Percentiles rank a stretch among this genome's conserved stretches.
phyloP scores from a whole-genome alignment of 2,329 filamentous ascomycete species.

The Stemphylium vesicarium region DNA sequence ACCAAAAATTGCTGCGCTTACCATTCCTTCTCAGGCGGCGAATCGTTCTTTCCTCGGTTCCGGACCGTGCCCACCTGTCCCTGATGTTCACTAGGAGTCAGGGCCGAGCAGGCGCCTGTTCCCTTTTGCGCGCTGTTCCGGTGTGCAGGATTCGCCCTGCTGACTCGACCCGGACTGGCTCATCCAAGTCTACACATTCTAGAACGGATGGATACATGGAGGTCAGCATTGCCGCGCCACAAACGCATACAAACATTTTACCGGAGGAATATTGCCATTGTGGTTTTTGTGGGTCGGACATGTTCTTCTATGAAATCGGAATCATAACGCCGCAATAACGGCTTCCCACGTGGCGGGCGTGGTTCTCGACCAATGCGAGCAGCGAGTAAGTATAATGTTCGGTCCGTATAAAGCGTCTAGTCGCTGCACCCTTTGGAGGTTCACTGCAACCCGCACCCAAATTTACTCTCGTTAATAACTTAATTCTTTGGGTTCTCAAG shows the following conservation, averaged over 20 bases:
- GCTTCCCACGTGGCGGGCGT: constrained; percentile 19
- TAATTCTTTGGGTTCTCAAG: constrained; percentile 16
- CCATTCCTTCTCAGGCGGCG: too few species aligned
- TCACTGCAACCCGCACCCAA: constrained; percentile 8
- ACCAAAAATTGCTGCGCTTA: not conserved
- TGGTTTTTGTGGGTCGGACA: constrained; percentile 5
- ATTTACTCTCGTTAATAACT: constrained; percentile 23
- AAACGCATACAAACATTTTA: constrained; percentile 10
- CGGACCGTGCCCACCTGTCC: constrained; percentile 2
- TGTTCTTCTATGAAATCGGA: not conserved
- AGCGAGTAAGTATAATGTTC: constrained; percentile 5
- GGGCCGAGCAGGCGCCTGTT: not conserved
- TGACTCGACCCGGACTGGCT: not conserved
- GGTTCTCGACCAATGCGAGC: constrained; percentile 18
- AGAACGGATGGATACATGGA: constrained; percentile 1
- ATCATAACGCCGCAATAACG: constrained; percentile 16
- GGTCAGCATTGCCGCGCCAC: not conserved
- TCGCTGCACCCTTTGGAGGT: constrained; percentile 6
- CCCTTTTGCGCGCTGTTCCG: not conserved
- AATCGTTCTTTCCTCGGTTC: not conserved
- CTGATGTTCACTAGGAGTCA: constrained; percentile 12
- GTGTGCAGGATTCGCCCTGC: not conserved
- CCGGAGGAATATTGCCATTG: constrained; percentile 1
- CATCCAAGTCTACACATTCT: not conserved
- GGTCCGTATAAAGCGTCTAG: constrained; percentile 26